These are phyloP conservation scores for Sporothrix brunneoviolacea DNA, from an alignment of 2,329 filamentous ascomycete genomes.

Conservation along the genomic window DNA sequence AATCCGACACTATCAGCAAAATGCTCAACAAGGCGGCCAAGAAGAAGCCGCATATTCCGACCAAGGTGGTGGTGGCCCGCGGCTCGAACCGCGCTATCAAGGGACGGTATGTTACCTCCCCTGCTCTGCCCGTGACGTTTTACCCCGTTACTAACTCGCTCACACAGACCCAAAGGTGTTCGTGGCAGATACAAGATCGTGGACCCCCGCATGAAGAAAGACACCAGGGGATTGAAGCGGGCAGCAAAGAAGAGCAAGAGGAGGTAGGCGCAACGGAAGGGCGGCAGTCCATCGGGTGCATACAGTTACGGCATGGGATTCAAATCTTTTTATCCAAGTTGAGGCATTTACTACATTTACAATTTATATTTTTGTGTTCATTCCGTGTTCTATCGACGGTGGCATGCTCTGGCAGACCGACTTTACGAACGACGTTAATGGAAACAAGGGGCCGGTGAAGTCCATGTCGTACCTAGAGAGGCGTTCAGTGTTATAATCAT, in stretches of 20 bases:
- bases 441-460: constrained; percentile 62
- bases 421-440: constrained; percentile 50
- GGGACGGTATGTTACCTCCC: too few species aligned
- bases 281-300: neutral
- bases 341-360: too few species aligned
- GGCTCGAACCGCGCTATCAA: constrained; percentile 79
- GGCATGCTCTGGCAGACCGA: constrained; percentile 20
- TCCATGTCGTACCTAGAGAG: constrained; percentile 68
- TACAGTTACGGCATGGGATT: too few species aligned
- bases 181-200: constrained; percentile 98
- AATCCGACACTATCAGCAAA: constrained; percentile 75
- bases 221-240: constrained; percentile 81
- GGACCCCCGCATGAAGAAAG: constrained; percentile 92
- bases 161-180: constrained; percentile 84
- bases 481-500: neutral
- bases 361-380: neutral
- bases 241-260: constrained; percentile 57
- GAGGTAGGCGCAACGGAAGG: constrained; percentile 1
- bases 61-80: constrained; percentile 82
- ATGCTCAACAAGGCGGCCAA: constrained; percentile 75
- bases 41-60: constrained; percentile 76
- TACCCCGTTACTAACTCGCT: too few species aligned
- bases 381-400: neutral
- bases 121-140: too few species aligned
- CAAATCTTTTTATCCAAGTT: too few species aligned